These are phyloP conservation scores for Colletotrichum agaves DNA, from an alignment of 2,329 filamentous ascomycete species.

Conservation along the genomic window DNA sequence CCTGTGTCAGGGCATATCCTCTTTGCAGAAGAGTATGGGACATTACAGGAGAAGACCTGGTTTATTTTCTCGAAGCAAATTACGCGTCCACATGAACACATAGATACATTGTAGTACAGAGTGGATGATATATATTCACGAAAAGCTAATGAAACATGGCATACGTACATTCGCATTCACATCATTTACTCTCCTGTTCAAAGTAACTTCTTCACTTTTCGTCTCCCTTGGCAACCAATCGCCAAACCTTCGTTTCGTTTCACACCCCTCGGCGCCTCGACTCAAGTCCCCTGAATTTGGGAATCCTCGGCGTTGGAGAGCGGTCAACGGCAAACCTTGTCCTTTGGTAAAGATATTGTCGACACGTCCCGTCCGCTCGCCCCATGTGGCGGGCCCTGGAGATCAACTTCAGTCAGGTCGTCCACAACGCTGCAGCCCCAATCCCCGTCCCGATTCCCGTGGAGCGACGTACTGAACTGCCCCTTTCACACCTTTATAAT, in stretches of 20 bases:
- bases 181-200: background rate
- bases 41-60: background rate
- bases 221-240: background rate
- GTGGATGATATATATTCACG: conserved; percentile 18
- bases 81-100: conserved; percentile 30
- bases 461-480: conserved; percentile 10
- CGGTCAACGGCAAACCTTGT: conserved; percentile 5
- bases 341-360: background rate
- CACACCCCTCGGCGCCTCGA: background rate
- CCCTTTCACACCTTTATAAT: background rate
- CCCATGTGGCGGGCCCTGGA: background rate
- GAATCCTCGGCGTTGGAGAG: background rate
- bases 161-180: background rate
- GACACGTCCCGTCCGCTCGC: background rate
- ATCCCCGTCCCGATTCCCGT: background rate
- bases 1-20: background rate
- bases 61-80: conserved; percentile 11
- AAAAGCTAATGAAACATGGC: conserved; percentile 21
- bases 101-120: conserved; percentile 28
- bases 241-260: background rate
- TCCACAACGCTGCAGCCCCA: background rate
- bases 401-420: background rate
- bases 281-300: background rate
- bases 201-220: background rate
- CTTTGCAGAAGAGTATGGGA: background rate